Conservation (phyloP, 495 filamentous ascomycete species). For the Tuber aestivum region DNA sequence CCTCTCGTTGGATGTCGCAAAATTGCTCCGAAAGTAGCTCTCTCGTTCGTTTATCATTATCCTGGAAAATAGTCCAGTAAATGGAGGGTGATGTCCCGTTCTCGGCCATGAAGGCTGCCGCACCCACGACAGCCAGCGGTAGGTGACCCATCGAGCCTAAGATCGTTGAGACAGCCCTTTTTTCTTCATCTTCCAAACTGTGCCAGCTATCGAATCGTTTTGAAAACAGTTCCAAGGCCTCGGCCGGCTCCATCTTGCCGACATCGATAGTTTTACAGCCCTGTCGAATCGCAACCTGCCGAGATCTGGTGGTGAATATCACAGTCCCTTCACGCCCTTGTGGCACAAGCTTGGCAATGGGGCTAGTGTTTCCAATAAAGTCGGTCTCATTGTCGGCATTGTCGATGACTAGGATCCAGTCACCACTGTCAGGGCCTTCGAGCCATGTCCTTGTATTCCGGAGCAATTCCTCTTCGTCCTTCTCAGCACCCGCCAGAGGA, state of each 20-base stretch:
- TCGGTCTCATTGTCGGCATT: no score
- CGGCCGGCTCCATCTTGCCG: not conserved
- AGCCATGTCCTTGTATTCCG: no score
- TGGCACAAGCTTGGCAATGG: no score
- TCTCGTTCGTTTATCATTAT: slow-evolving; percentile 8
- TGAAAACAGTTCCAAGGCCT: slow-evolving; percentile 8
- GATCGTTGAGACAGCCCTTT: slow-evolving; percentile 10
- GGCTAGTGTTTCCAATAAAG: no score
- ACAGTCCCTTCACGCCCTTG: no score
- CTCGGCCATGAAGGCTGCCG: slow-evolving; percentile 38
- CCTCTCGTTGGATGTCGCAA: slow-evolving; percentile 34
- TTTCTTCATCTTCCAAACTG: not conserved
- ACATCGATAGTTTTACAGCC: not conserved
- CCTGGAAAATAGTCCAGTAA: slow-evolving; percentile 10
- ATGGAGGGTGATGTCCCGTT: slow-evolving; percentile 16
- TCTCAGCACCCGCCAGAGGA: no score
- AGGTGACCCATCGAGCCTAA: slow-evolving; percentile 37
- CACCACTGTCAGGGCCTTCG: no score
- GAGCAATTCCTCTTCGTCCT: no score
- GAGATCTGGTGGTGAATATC: no score
- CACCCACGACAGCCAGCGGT: slow-evolving; percentile 41
- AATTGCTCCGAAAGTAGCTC: slow-evolving; percentile 17
- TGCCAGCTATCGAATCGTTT: no score
- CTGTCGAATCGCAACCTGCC: no score
- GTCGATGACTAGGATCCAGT: no score